Evolutionary conservation across 179 eudicot species (phyloP), one percentile per base, ranked within the genome.

Genomic region (Monotropa hypopitys): DNA sequence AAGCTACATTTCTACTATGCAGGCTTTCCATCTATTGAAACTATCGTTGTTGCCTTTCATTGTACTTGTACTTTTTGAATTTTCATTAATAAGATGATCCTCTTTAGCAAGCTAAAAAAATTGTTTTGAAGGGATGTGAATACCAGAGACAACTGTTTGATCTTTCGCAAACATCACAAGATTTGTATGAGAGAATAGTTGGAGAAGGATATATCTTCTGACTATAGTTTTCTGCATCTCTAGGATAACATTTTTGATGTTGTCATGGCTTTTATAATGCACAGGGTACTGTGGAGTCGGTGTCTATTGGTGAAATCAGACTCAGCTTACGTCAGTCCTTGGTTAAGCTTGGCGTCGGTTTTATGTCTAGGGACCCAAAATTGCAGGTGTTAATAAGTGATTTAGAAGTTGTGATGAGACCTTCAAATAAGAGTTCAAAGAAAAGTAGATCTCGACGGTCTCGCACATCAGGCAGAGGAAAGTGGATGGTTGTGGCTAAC

Each of bases 281-380:
- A 77, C 94, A 96, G 99, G 99, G 99, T 87, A 82, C 97, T 81
- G 76, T 96, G 83, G 98, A 96, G 81, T 91, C 94, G 28, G 85
- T 93, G 76, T 96, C 97, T 75, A 84, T 96, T 83, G 96, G 96
- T 80, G 98, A 96, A 88, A 90, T 96, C 80, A 91, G 94, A 83
- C 88, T 96, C 77, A 91, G 98, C 75, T 74, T 96, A 62, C 91
- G 97, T 80, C 97, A 93, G 78, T 93, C 99, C 79, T 85, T 96
- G 90, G 97, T 90, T 76, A 91, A 90, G 80, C 92, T 89, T 79
- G 99, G 97, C 75, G 90, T 81, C 83, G 94, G 97, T 73, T 92
- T 95, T 87, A 76, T 93, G 51, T 95, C 99, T 77, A 86, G 89
- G 85, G 99, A 95, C 80, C 99, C 99, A 73, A 96, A 70, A 78